Evolutionary conservation across 495 filamentous ascomycete species (phyloP), one percentile per base, ranked within the genome.

Genomic region (Annulohypoxylon stygium): DNA sequence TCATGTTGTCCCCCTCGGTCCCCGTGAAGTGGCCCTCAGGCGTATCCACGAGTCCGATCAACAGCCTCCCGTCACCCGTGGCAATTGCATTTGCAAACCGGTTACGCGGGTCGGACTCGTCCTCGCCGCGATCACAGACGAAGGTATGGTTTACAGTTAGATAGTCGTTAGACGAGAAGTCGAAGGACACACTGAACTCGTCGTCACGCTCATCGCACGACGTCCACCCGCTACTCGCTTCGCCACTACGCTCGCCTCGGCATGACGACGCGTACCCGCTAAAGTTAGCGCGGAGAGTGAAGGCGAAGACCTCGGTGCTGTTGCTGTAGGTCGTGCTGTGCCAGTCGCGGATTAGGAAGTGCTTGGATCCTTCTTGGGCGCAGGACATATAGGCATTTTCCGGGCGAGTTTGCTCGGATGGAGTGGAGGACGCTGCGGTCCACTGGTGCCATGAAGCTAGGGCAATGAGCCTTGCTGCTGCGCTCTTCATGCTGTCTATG

Each of bases 1-100:
- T 67, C 59, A 63, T 41, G 43, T 72, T 72, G 33, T 72, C 70
- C n/a, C 70, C 70, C 23, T 68, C 65, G n/a, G 70, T 64, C 3
- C 64, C 64, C 3, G 70, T 73, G 59, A 50, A 67, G 7, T 58
- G 65, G 11, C 70, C 70, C 54, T 68, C 65, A 0, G 64, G 65
- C 34, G 70, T 65, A 34, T 65, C 64, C 2, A 73, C 65, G 0
- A 73, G 59, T 16, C 64, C 53, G 54, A 68, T 25, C 1, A 3
- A 2, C 16, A 73, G 16, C 0, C 65, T n/a, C 1, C 65, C 60
- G 39, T 68, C 45, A 16, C 70, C 70, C 12, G 60, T 67, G 1
- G 63, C 58, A 7, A 58, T n/a, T 0, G 23, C 64, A 0, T 30
- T 47, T 4, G 64, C 64, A 16, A 59, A 57, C 1, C 20, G 39